Base-by-base conservation (phyloP, 2,329 filamentous ascomycete genomes). In the Xylaria sp. region DNA sequence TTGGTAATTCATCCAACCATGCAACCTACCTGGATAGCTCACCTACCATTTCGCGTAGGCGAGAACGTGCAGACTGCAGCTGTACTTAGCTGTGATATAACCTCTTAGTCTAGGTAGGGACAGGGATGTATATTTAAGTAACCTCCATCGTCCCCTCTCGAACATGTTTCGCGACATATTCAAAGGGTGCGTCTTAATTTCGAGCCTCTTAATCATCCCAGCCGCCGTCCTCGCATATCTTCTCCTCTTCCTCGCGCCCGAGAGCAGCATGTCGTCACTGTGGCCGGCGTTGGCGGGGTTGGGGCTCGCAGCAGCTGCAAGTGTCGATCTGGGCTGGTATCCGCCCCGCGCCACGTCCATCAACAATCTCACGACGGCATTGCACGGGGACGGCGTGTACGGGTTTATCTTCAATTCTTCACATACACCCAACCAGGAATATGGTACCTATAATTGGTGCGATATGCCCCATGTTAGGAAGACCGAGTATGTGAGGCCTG, bases 401-500 rank as follows among this genome's bases (percentile, higher is more conserved):
- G 92, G 91, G 1, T 94, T 93, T 77, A 85, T 92, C 20, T 96
- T 90, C 80, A 89, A 93, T 75, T 85, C 86, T 40, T 93, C 91
- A 0, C 72, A 81, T 1, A 86, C 87, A 0, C 87, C 91, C 0
- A 80, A 84, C 63, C 76, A 79, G 0, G 73, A 82, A 44, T 90
- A 92, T 79, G 88, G 88, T 6, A 84, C 81, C 1, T 94, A 94
- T 80, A 93, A 95, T 78, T 95, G 86, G 85, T 96, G 93, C 80
- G 94, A 96, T 76, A 96, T 96, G 92, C 93, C 93, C 0, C 93
- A 95, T 80, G 90, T 92, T n/a, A 86, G 92, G 38, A 81, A 78
- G 26, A 79, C 80, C 15, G 91, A 93, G 74, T 96, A 96, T 76
- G 78, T 84, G 15, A 84, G 80, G 68, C 82, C 86, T 0, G 74